These are phyloP conservation scores for Chaetomiaceae sp. DNA, from an alignment of 2,329 filamentous ascomycete species.

Conservation along the genomic window DNA sequence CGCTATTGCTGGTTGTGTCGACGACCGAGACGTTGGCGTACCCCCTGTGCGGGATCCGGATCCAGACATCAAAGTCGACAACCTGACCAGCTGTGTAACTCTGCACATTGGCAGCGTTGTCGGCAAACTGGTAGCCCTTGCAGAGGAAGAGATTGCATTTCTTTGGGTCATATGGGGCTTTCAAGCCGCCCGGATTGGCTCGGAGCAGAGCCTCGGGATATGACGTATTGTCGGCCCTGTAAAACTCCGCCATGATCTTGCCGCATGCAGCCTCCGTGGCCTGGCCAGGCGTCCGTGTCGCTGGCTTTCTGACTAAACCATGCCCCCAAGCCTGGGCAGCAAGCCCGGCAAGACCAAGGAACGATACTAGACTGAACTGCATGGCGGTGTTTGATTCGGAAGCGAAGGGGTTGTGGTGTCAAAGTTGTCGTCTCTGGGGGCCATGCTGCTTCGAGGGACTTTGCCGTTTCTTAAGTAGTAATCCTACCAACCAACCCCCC, in stretches of 20 bases:
- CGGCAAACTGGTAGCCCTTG: conserved; percentile 38
- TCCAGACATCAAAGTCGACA: conserved; percentile 40
- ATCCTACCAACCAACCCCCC: too few relatives aligned
- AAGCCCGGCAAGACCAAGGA: conserved; percentile 21
- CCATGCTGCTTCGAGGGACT: background rate
- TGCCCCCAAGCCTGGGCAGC: conserved; percentile 24
- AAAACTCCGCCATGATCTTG: conserved; percentile 30
- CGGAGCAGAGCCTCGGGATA: conserved; percentile 33
- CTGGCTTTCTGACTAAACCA: conserved; percentile 28
- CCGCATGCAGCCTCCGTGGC: conserved; percentile 31
- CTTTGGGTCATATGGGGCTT: conserved; percentile 25
- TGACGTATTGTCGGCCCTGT: conserved; percentile 32
- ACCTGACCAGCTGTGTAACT: conserved; percentile 38
- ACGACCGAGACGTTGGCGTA: conserved; percentile 47
- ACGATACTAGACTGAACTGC: conserved; percentile 15
- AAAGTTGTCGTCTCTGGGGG: background rate
- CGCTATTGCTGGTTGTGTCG: conserved; percentile 41
- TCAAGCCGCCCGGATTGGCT: conserved; percentile 25
- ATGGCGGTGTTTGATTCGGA: conserved; percentile 6
- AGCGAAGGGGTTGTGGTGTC: too few relatives aligned
- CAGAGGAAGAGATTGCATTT: conserved; percentile 39
- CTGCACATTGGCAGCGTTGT: conserved; percentile 38
- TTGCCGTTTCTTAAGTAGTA: background rate
- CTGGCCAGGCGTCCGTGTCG: conserved; percentile 26
- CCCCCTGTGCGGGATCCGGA: conserved; percentile 45